A percentile compares a stretch with the other conserved stretches of the same genome.
These are phyloP conservation scores for Hypoxylon sp. DNA, from an alignment of 2,329 filamentous ascomycete species.

Conservation along the genomic window DNA sequence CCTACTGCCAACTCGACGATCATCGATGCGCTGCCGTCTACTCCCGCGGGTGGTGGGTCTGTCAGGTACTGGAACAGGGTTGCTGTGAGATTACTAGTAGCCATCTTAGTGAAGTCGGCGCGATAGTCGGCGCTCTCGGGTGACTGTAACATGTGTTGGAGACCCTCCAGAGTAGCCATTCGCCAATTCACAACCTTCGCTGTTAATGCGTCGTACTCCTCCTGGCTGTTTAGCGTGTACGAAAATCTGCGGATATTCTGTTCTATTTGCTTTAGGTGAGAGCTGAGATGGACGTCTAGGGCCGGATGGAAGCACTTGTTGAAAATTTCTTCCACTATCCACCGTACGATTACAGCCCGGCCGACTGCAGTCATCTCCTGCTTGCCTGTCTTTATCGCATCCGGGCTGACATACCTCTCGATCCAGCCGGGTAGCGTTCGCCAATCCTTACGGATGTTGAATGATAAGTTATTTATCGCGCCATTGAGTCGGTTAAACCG, in stretches of 20 bases:
- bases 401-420: slow-evolving; percentile 82
- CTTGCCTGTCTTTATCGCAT: slow-evolving; percentile 87
- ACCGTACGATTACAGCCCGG: slow-evolving; percentile 87
- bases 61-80: slow-evolving; percentile 81
- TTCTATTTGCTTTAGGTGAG: slow-evolving; percentile 87
- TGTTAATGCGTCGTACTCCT: slow-evolving; percentile 90
- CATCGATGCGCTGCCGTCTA: slow-evolving; percentile 91
- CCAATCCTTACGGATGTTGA: slow-evolving; percentile 98
- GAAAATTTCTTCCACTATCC: slow-evolving; percentile 93
- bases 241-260: slow-evolving; percentile 86
- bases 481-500: slow-evolving; percentile 93
- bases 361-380: slow-evolving; percentile 99
- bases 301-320: slow-evolving; percentile 93
- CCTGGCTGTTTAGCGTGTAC: slow-evolving; percentile 80
- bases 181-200: slow-evolving; percentile 94
- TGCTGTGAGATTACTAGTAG: slow-evolving; percentile 77
- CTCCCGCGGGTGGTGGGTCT: slow-evolving; percentile 81
- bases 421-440: slow-evolving; percentile 85
- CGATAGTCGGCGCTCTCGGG: slow-evolving; percentile 77
- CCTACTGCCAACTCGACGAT: slow-evolving; percentile 92
- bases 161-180: slow-evolving; percentile 92
- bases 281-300: slow-evolving; percentile 81
- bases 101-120: slow-evolving; percentile 76
- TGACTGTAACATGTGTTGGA: slow-evolving; percentile 78
- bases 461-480: slow-evolving; percentile 93